Conservation (phyloP, 192 early-diverging fungal species). For the Pilobolus umbonatus region DNA sequence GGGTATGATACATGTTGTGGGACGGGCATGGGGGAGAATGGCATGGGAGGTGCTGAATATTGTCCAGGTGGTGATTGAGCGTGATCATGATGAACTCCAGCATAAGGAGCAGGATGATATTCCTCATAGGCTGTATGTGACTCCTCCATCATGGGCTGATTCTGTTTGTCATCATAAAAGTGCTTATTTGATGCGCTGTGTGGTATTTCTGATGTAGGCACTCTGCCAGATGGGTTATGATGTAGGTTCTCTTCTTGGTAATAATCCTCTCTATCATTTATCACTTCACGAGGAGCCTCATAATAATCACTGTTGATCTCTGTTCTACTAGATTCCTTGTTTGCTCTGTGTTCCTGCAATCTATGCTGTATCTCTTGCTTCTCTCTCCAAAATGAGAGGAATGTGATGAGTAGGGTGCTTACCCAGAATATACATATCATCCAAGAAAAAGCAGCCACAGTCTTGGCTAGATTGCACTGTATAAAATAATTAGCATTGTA, state of each 20-base stretch:
- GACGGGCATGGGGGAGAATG: constrained; percentile 13
- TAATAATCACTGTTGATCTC: no score
- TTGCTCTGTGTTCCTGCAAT: constrained; percentile 15
- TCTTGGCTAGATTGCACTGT: constrained; percentile 28
- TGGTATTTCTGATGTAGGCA: no score
- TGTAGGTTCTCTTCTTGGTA: no score
- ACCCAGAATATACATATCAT: constrained; percentile 26
- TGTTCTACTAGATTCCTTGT: constrained; percentile 1
- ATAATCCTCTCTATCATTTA: no score
- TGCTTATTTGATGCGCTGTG: no score
- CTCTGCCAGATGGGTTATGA: no score
- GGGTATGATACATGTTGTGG: constrained; percentile 23
- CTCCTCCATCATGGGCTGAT: background rate
- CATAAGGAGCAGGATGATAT: background rate
- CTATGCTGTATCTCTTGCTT: constrained; percentile 28
- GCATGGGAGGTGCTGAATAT: background rate
- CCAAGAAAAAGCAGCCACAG: constrained; percentile 24
- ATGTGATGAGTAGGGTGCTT: constrained; percentile 6
- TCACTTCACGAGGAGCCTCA: no score
- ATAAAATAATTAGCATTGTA: no score
- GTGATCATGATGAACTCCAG: background rate
- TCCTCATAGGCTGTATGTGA: background rate
- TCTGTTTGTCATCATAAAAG: background rate
- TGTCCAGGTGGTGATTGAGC: constrained; percentile 11
- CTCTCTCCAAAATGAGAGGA: constrained; percentile 26